Percentiles rank a stretch among this genome's conserved stretches.
Conservation (phyloP, 192 early-diverging fungal genomes). For the Backusella sp. region DNA sequence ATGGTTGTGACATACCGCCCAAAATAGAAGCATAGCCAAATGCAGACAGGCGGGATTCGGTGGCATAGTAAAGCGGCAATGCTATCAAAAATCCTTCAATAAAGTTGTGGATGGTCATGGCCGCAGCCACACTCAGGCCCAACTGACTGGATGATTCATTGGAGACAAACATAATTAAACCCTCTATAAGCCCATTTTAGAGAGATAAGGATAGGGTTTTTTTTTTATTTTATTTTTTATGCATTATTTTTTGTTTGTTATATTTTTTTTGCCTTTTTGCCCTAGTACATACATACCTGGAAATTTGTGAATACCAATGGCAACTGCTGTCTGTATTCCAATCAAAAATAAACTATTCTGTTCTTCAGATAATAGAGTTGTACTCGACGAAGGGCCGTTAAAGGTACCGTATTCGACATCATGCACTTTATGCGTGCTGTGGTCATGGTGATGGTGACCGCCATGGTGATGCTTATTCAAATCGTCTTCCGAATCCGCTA, state of each 20-base stretch:
- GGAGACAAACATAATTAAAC: slow-evolving; percentile 54
- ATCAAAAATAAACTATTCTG: slow-evolving; percentile 26
- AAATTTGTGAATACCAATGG: slow-evolving; percentile 56
- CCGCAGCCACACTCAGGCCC: slow-evolving; percentile 50
- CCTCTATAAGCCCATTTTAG: slow-evolving; percentile 41
- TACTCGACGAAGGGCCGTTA: background rate
- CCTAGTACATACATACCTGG: slow-evolving; percentile 39
- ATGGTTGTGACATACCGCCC: slow-evolving; percentile 53
- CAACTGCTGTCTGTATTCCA: slow-evolving; percentile 56
- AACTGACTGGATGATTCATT: slow-evolving; percentile 43
- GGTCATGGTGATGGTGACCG: background rate
- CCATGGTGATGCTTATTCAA: background rate
- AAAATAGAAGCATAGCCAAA: slow-evolving; percentile 46
- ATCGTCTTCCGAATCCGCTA: background rate
- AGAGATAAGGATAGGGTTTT: background rate
- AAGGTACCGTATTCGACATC: background rate
- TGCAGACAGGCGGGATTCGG: slow-evolving; percentile 39
- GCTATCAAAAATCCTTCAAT: slow-evolving; percentile 59
- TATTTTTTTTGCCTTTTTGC: background rate
- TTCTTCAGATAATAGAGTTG: background rate
- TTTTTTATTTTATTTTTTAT: background rate
- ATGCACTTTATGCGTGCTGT: background rate
- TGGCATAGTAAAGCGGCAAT: slow-evolving; percentile 51
- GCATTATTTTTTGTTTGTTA: background rate
- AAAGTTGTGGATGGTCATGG: slow-evolving; percentile 56